Conservation (phyloP, 1,284 basidiomycete genomes). For the Microbotryum silenes-acaulis region DNA sequence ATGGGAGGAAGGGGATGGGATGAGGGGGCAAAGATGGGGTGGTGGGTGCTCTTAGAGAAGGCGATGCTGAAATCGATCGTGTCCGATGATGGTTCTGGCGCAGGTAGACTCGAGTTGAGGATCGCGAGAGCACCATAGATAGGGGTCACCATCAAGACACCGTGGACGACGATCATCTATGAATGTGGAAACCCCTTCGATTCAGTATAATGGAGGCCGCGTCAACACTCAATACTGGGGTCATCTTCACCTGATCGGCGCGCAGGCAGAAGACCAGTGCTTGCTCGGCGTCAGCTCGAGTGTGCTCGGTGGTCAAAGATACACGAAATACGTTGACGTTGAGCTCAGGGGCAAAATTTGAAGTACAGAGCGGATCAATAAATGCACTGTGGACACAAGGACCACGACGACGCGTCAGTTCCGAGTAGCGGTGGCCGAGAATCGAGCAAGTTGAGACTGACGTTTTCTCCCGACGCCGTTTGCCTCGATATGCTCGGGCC, state of each 20-base stretch:
- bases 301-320: background rate
- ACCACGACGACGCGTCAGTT: background rate
- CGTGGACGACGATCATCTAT: conserved; percentile 29
- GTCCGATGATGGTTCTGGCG: background rate
- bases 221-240: no score
- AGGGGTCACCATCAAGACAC: conserved; percentile 16
- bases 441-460: no score
- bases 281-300: no score
- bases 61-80: background rate
- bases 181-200: background rate
- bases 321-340: conserved; percentile 6
- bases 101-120: conserved; percentile 12
- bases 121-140: conserved; percentile 20
- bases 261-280: no score
- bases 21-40: conserved; percentile 18
- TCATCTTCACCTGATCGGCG: no score
- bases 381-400: conserved; percentile 14
- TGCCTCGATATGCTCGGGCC: background rate
- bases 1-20: conserved; percentile 59
- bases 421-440: no score
- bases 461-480: no score
- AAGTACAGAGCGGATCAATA: conserved; percentile 20
- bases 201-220: no score
- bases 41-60: background rate
- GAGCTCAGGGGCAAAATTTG: conserved; percentile 6